Percentiles rank a stretch among this genome's conserved stretches.
Evolutionary conservation across 1,284 basidiomycete species (phyloP).

Genomic region (Malassezia sp.): DNA sequence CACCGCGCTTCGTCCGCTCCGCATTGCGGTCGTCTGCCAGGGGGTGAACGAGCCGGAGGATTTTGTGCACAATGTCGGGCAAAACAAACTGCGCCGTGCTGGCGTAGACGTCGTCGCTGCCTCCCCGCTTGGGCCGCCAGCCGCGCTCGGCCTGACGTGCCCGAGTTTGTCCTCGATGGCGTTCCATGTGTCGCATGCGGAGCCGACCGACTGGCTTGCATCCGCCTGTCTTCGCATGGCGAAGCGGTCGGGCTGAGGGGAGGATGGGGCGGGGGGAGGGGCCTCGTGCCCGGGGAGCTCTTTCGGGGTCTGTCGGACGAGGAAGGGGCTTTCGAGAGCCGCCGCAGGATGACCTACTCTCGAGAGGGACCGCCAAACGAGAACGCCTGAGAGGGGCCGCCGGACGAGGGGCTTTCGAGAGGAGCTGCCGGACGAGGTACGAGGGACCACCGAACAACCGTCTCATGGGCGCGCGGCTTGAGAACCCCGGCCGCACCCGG

Average conservation of each 20-base stretch:
- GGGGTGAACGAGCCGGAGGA: conserved; percentile 87
- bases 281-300: too few relatives aligned
- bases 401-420: too few relatives aligned
- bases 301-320: too few relatives aligned
- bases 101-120: conserved; percentile 69
- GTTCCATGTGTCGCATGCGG: background rate
- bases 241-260: too few relatives aligned
- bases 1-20: conserved; percentile 17
- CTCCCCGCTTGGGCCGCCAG: conserved; percentile 24
- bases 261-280: too few relatives aligned
- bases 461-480: too few relatives aligned
- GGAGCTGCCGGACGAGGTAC: too few relatives aligned
- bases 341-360: background rate
- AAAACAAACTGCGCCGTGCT: conserved; percentile 60
- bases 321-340: conserved; percentile 14
- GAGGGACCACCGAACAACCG: too few relatives aligned
- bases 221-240: conserved; percentile 33
- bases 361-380: too few relatives aligned
- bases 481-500: too few relatives aligned
- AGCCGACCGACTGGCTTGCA: conserved; percentile 17
- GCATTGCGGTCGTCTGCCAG: conserved; percentile 67
- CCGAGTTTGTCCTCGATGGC: conserved; percentile 6
- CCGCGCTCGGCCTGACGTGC: conserved; percentile 3
- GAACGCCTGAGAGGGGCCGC: too few relatives aligned
- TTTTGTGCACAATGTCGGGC: conserved; percentile 86